These are phyloP conservation scores for Volvox africanus DNA, from an alignment of 139 green algal genomes.

Conservation along the genomic window DNA sequence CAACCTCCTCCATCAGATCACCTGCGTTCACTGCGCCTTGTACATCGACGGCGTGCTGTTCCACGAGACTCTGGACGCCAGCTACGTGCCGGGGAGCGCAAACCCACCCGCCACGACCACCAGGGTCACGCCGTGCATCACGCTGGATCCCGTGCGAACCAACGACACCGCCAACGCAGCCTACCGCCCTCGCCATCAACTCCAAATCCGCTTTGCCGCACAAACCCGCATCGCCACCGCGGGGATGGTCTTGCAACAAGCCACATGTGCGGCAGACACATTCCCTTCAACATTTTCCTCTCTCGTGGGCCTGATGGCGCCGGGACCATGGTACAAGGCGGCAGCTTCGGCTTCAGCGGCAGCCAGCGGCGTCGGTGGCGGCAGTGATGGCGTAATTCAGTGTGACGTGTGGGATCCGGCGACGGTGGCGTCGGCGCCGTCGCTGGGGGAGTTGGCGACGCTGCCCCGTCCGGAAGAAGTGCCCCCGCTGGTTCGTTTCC, in stretches of 20 bases:
- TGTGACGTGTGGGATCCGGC: background rate
- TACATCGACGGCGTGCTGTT: constrained; percentile 9
- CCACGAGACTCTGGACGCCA: background rate
- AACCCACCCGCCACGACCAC: background rate
- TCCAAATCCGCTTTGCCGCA: constrained; percentile 27
- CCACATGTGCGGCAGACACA: background rate
- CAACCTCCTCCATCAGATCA: background rate
- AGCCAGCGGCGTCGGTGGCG: background rate
- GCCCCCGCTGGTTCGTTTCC: background rate
- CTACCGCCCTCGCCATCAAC: background rate
- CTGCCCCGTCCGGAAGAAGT: background rate
- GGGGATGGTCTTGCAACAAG: background rate
- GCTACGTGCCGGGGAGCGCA: background rate
- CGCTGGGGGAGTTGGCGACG: background rate
- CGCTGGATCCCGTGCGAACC: background rate
- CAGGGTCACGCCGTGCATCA: constrained; percentile 1
- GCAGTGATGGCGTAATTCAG: background rate
- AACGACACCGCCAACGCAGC: background rate
- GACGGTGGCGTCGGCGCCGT: background rate
- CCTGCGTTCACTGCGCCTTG: constrained; percentile 14
- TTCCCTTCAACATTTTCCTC: background rate
- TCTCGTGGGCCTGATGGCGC: background rate
- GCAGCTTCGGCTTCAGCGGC: no score
- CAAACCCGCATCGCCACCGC: background rate
- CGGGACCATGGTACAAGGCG: background rate